phyloP scores from a whole-genome alignment of 2,329 filamentous ascomycete genomes.

The Hyphodiscus sp. region DNA sequence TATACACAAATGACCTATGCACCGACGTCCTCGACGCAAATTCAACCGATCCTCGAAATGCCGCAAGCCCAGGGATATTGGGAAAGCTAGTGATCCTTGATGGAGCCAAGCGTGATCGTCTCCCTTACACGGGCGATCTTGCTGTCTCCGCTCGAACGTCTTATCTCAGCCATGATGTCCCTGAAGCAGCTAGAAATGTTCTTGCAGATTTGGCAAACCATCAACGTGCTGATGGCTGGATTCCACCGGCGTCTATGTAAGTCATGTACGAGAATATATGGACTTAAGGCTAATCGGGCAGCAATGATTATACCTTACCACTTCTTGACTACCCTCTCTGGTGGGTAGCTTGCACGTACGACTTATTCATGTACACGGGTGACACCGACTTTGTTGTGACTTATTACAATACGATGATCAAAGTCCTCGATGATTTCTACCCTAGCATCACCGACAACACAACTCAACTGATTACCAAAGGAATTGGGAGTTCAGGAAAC shows the following conservation, averaged over 20 bases:
- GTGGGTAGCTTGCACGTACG: constrained; percentile 44
- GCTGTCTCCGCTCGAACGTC: constrained; percentile 42
- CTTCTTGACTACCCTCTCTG: constrained; percentile 48
- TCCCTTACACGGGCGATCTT: constrained; percentile 47
- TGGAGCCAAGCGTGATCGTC: constrained; percentile 45
- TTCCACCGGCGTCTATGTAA: constrained; percentile 46
- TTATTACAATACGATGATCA: constrained; percentile 37
- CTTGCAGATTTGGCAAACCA: constrained; percentile 43
- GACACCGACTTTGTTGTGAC: constrained; percentile 35
- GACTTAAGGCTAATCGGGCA: constrained; percentile 9
- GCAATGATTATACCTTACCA: constrained; percentile 39
- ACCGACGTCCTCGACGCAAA: constrained; percentile 41
- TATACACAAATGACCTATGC: constrained; percentile 45
- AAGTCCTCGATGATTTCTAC: constrained; percentile 41
- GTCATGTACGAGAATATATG: constrained; percentile 11
- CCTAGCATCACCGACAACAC: constrained; percentile 34
- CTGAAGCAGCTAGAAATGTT: constrained; percentile 38
- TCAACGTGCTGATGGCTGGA: constrained; percentile 46
- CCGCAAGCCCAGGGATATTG: constrained; percentile 36
- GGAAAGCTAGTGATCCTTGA: constrained; percentile 43
- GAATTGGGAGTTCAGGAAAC: constrained; percentile 27
- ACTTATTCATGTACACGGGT: constrained; percentile 44
- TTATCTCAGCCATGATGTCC: constrained; percentile 40
- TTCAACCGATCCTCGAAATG: constrained; percentile 42
- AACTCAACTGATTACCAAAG: constrained; percentile 38